phyloP scores from a whole-genome alignment of 2,329 filamentous ascomycete genomes.

The Penicillium sp. region DNA sequence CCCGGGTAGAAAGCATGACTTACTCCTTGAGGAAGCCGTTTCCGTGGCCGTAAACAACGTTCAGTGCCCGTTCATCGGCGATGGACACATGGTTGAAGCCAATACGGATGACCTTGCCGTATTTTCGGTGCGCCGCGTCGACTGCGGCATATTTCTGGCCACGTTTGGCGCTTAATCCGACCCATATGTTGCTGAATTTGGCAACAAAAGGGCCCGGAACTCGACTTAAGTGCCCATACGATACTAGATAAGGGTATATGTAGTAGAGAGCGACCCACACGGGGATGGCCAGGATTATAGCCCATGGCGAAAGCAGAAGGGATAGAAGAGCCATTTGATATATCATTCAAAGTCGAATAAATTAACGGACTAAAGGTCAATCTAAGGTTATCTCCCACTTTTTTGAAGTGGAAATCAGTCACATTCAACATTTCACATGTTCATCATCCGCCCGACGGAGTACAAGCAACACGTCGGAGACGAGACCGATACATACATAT shows the following conservation, averaged over 20 bases:
- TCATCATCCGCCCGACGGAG: conserved; percentile 2
- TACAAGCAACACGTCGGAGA: conserved; percentile 2
- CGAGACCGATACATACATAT: neutral
- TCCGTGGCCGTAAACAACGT: conserved; percentile 27
- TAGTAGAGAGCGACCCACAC: conserved; percentile 14
- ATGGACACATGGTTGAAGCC: conserved; percentile 25
- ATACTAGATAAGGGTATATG: conserved; percentile 16
- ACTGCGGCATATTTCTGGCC: conserved; percentile 30
- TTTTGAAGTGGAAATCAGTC: neutral
- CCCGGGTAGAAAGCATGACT: neutral
- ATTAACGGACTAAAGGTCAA: neutral
- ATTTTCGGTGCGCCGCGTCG: conserved; percentile 40
- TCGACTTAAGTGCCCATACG: conserved; percentile 5
- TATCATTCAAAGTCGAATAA: neutral
- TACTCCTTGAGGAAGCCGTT: conserved; percentile 33
- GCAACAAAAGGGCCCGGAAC: conserved; percentile 18
- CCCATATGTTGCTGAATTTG: conserved; percentile 22
- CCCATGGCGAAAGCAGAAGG: conserved; percentile 12
- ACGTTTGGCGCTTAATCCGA: conserved; percentile 13
- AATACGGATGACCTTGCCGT: conserved; percentile 21
- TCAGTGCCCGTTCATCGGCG: conserved; percentile 17
- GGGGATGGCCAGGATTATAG: conserved; percentile 3
- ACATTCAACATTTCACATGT: neutral
- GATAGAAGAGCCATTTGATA: conserved; percentile 11
- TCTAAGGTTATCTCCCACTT: neutral